Evolutionary conservation across 306 rosid species (phyloP).

Genomic region (Elaeagnus macrophylla): DNA sequence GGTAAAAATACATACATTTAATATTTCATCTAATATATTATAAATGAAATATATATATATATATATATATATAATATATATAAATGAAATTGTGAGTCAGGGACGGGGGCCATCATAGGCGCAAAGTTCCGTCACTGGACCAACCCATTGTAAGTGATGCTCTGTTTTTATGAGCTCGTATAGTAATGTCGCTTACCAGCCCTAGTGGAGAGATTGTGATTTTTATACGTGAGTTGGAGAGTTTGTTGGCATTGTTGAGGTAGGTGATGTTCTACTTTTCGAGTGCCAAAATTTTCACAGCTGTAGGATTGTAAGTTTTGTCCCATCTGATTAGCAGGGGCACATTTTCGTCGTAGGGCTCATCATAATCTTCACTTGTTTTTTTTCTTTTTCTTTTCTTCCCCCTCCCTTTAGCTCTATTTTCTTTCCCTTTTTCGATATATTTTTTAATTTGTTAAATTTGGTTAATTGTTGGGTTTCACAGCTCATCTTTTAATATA

Average conservation of each 20-base stretch:
- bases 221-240: background rate
- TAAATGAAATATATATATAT: too few relatives aligned
- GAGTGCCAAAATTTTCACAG: constrained; percentile 31
- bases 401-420: background rate
- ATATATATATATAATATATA: too few relatives aligned
- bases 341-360: constrained; percentile 22
- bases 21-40: too few relatives aligned
- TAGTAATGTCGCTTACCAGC: too few relatives aligned
- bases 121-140: too few relatives aligned
- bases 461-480: too few relatives aligned
- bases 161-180: too few relatives aligned
- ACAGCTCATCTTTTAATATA: too few relatives aligned
- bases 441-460: background rate
- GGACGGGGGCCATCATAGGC: too few relatives aligned
- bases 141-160: too few relatives aligned
- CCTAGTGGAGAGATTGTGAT: constrained; percentile 18
- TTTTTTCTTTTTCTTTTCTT: background rate
- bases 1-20: too few relatives aligned
- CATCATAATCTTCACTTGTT: constrained; percentile 28
- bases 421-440: constrained; percentile 1
- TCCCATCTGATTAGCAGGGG: constrained; percentile 38
- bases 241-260: constrained; percentile 6
- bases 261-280: constrained; percentile 20
- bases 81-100: too few relatives aligned
- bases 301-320: constrained; percentile 50